Percentiles rank a stretch among this genome's conserved stretches.
These are phyloP conservation scores for Saccharomyces hybrid DNA, from an alignment of 1,139 yeast genomes.

Conservation along the genomic window DNA sequence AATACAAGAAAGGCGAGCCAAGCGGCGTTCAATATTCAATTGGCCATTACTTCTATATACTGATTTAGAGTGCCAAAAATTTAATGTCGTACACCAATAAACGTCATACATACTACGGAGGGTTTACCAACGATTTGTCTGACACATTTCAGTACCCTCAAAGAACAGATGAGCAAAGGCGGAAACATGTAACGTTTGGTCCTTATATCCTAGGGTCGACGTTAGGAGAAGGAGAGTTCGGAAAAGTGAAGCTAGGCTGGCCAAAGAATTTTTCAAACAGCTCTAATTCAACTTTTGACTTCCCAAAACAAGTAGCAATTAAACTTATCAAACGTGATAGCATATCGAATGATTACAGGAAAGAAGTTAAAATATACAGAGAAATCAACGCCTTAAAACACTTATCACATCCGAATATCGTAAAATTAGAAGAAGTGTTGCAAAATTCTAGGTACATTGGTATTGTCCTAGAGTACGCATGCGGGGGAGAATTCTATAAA, in stretches of 20 bases:
- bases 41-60: not conserved
- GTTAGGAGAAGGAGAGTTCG: slow-evolving; percentile 95
- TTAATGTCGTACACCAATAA: slow-evolving; percentile 5
- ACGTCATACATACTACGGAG: slow-evolving; percentile 25
- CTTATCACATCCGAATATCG: slow-evolving; percentile 89
- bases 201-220: slow-evolving; percentile 85
- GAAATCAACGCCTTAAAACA: slow-evolving; percentile 87
- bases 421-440: slow-evolving; percentile 82
- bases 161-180: slow-evolving; percentile 5
- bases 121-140: slow-evolving; percentile 9
- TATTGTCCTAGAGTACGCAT: slow-evolving; percentile 90
- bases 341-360: slow-evolving; percentile 71
- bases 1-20: not conserved
- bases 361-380: slow-evolving; percentile 82
- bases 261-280: slow-evolving; percentile 31
- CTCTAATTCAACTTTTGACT: slow-evolving; percentile 6
- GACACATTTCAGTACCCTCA: slow-evolving; percentile 4
- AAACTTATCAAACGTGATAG: slow-evolving; percentile 83
- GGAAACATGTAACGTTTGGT: slow-evolving; percentile 59
- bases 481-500: slow-evolving; percentile 95
- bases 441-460: slow-evolving; percentile 94
- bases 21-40: not conserved
- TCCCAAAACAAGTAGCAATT: slow-evolving; percentile 85
- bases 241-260: slow-evolving; percentile 95
- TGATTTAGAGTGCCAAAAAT: not conserved